Evolutionary conservation across 2,329 filamentous ascomycete species (phyloP).

Genomic region (Lojkania enalia): DNA sequence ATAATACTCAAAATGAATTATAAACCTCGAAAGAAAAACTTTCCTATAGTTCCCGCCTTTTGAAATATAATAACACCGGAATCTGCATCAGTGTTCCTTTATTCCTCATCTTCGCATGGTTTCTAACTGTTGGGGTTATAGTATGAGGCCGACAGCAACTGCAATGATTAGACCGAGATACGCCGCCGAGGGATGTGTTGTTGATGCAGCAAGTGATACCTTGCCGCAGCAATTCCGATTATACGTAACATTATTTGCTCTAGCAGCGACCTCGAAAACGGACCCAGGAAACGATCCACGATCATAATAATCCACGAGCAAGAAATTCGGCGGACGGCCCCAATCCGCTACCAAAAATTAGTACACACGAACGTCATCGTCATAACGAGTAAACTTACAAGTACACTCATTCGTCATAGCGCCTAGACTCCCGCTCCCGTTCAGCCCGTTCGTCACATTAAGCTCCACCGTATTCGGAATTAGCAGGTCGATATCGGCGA

Average conservation of each 20-base stretch:
- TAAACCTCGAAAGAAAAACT: too few species aligned
- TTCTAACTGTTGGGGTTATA: too few species aligned
- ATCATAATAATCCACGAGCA: constrained; percentile 49
- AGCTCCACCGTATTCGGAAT: constrained; percentile 43
- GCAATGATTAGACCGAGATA: constrained; percentile 25
- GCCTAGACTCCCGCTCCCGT: constrained; percentile 40
- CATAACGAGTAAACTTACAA: constrained; percentile 28
- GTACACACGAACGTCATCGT: not conserved
- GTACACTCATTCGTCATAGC: constrained; percentile 37
- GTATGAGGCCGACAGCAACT: constrained; percentile 19
- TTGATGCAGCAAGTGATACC: constrained; percentile 17
- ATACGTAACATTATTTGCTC: constrained; percentile 74
- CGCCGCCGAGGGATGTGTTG: constrained; percentile 15
- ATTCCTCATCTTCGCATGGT: too few species aligned
- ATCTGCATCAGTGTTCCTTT: too few species aligned
- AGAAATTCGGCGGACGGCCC: constrained; percentile 46
- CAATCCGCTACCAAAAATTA: constrained; percentile 26
- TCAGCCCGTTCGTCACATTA: constrained; percentile 40
- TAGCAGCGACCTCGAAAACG: constrained; percentile 46
- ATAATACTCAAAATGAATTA: too few species aligned
- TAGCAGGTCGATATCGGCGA: constrained; percentile 47
- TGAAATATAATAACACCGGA: too few species aligned
- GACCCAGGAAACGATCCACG: constrained; percentile 40
- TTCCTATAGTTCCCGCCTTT: too few species aligned
- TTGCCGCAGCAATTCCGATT: constrained; percentile 61